Evolutionary conservation across 352 stramenopile genomes (phyloP), one percentile per base, ranked within the genome.

Genomic region (Pythium graminicola): DNA sequence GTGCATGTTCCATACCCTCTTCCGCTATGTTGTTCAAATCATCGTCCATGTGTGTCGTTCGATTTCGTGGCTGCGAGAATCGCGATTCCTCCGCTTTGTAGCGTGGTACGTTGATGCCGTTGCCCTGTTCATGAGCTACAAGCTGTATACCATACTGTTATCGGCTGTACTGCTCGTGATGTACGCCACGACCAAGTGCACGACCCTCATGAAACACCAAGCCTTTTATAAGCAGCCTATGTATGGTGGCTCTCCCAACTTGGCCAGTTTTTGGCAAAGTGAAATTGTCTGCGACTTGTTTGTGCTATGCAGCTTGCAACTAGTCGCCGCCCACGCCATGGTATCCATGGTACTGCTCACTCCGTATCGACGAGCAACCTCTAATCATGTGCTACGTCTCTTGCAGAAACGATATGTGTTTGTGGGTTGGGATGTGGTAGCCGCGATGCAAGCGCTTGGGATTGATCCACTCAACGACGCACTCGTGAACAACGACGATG

Each of bases 41-140:
- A n/a, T n/a, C n/a, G n/a, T n/a, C n/a, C n/a, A n/a, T n/a, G n/a
- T n/a, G n/a, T n/a, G n/a, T n/a, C n/a, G 24, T 9, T 26, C 13
- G 20, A 62, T 59, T 11, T 31, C 54, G 6, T 20, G 40, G 2
- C 11, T 62, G 16, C 40, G 20, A 10, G 48, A 33, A 3, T 6
- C 48, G 11, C 73, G 94, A 95, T 57, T 86, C 76, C 38, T 96
- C 72, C 63, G 72, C 19, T 43, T 45, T 73, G 28, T 72, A 42
- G 64, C 70, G 22, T 73, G 57, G 60, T 70, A 62, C 36, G 47
- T 68, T 0, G 64, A 80, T 33, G 58, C 38, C 9, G 49, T 53
- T 39, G 54, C 57, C 6, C 36, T 75, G 19, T 67, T 73, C 50
- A 51, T 69, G 20, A 76, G 67, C 48, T 80, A 76, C 64, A 76